Evolutionary conservation across 2,329 filamentous ascomycete genomes (phyloP).

Genomic region (Penicillium sp.): DNA sequence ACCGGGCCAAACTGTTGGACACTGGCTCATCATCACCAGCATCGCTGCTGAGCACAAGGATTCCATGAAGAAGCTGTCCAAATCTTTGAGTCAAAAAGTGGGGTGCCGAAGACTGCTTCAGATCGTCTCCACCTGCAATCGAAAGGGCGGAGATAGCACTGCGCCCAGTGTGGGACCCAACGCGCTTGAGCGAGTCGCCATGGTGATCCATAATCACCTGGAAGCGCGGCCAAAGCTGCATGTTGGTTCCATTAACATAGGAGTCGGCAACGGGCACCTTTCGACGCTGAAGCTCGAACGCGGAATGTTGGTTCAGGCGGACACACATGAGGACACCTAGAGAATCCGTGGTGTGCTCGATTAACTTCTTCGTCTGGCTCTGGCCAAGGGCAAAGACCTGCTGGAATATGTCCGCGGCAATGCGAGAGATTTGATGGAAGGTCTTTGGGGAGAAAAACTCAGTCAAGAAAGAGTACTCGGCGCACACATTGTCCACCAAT

Average conservation of each 20-base stretch:
- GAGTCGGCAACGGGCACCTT: slow-evolving; percentile 85
- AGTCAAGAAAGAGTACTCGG: slow-evolving; percentile 91
- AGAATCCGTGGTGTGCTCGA: slow-evolving; percentile 75
- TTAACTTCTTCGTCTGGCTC: slow-evolving; percentile 69
- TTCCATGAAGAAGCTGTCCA: slow-evolving; percentile 83
- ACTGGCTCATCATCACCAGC: slow-evolving; percentile 94
- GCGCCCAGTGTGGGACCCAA: slow-evolving; percentile 49
- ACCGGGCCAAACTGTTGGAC: slow-evolving; percentile 70
- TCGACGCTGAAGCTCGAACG: slow-evolving; percentile 88
- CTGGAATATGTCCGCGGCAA: slow-evolving; percentile 85
- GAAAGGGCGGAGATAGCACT: slow-evolving; percentile 54
- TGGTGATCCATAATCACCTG: slow-evolving; percentile 93
- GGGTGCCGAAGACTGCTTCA: slow-evolving; percentile 60
- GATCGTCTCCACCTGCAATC: slow-evolving; percentile 49
- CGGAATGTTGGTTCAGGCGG: slow-evolving; percentile 86
- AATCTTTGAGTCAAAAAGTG: slow-evolving; percentile 94
- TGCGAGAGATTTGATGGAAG: slow-evolving; percentile 73
- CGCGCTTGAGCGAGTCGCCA: slow-evolving; percentile 75
- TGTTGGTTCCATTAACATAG: slow-evolving; percentile 92
- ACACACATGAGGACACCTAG: slow-evolving; percentile 89
- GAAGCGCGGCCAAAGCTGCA: slow-evolving; percentile 94
- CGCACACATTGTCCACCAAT: slow-evolving; percentile 86
- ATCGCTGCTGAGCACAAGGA: slow-evolving; percentile 79
- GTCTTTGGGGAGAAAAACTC: slow-evolving; percentile 81
- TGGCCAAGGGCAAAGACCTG: slow-evolving; percentile 85